Base-by-base conservation (phyloP, 1,139 yeast species). In the Candida labiduridarum region DNA sequence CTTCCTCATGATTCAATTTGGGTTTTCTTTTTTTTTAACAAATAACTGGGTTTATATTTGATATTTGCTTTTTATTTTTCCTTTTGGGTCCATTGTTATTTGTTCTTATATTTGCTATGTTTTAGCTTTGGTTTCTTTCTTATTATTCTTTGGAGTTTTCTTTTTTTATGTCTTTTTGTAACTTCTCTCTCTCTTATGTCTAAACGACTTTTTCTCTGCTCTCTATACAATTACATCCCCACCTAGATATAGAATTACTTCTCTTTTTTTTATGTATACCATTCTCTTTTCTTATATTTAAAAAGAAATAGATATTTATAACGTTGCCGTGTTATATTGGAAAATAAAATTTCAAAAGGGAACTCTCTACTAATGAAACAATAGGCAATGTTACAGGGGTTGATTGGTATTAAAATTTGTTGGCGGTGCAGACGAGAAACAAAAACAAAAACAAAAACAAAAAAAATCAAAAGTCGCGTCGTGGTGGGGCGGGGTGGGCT, bases 21-120 rank as follows among this genome's bases (percentile, higher is more conserved):
- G 4, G 7, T 27, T 25, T n/a, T 33, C 8, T 12, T 33, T 18
- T 19, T 22, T 11, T 12, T 19, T 42, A 11, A 41, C 43, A 33
- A 34, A 33, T 33, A 43, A 43, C 34, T 41, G 44, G 27, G 44
- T 29, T 41, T 41, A 29, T 41, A 29, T 41, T 41, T 16, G 25
- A 14, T 40, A n/a, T 40, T 40, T 33, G 16, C 6, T 15, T n/a
- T n/a, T n/a, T n/a, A n/a, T n/a, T n/a, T n/a, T 36, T 36, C 15
- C 19, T 36, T 19, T 19, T 19, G 3, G 22, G 22, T 10, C 25
- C 29, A 14, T 14, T 29, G 22, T 29, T 41, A 34, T 25, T 41
- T 15, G n/a, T n/a, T 19, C 22, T 19, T 19, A 4, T n/a, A n/a
- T 41, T 15, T 12, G 10, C n/a, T 41, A n/a, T n/a, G 29, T 25